Percentiles rank a stretch among this genome's conserved stretches.
These are phyloP conservation scores for Melanogaster broomeanus DNA, from an alignment of 768 basidiomycete genomes.

Conservation along the genomic window DNA sequence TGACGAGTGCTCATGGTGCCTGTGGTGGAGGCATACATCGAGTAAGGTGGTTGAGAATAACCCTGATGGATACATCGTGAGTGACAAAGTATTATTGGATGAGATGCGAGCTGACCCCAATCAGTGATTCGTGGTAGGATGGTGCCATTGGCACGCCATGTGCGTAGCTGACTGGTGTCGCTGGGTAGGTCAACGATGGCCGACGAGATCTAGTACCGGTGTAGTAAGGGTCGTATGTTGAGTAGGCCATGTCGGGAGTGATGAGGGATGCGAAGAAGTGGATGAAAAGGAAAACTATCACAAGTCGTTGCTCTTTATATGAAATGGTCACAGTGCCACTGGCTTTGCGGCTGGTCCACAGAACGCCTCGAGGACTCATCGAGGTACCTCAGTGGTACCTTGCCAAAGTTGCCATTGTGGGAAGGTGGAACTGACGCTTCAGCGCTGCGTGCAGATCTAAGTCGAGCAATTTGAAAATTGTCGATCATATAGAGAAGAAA, in stretches of 20 bases:
- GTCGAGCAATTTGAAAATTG: constrained; percentile 24
- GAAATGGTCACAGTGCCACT: constrained; percentile 9
- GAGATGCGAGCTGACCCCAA: constrained; percentile 37
- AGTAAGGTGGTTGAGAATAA: constrained; percentile 49
- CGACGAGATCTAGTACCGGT: constrained; percentile 32
- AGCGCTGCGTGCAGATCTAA: constrained; percentile 11
- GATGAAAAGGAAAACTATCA: constrained; percentile 1
- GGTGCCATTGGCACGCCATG: constrained; percentile 35
- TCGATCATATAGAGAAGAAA: constrained; percentile 7
- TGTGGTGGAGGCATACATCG: constrained; percentile 44
- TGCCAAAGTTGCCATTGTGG: constrained; percentile 4
- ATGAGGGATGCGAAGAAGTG: constrained; percentile 4
- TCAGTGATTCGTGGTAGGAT: constrained; percentile 43
- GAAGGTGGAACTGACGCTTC: constrained; percentile 17
- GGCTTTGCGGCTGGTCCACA: constrained; percentile 14
- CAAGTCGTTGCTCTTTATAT: constrained; percentile 24
- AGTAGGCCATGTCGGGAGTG: constrained; percentile 40
- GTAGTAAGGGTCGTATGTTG: constrained; percentile 42
- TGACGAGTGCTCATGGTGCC: constrained; percentile 40
- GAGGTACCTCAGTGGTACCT: no score
- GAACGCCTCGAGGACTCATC: constrained; percentile 32
- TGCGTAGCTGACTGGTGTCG: constrained; percentile 15
- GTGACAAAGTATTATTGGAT: background rate
- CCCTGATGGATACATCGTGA: constrained; percentile 15
- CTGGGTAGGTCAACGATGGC: constrained; percentile 35